These are phyloP conservation scores for Elaeis guineensis DNA, from an alignment of 176 grass and related monocot genomes.

Conservation along the genomic window DNA sequence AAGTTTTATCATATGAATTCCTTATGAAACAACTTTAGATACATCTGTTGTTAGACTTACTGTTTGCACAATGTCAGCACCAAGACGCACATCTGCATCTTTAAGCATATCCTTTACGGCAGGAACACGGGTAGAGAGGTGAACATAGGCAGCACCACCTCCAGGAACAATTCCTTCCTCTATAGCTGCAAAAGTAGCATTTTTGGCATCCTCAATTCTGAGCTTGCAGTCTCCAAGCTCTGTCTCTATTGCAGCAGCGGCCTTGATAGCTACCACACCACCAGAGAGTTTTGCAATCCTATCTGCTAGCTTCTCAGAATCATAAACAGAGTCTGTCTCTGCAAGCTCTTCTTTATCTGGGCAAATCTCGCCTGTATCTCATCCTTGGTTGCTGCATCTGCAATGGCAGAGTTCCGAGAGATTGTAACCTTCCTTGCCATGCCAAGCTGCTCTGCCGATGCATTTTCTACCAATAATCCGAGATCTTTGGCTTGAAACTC, in stretches of 20 bases:
- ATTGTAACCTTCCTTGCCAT: slow-evolving; percentile 15
- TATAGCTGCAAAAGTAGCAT: slow-evolving; percentile 9
- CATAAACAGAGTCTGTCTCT: slow-evolving; percentile 17
- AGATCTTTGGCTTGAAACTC: slow-evolving; percentile 14
- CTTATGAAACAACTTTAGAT: no score
- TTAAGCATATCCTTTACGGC: slow-evolving; percentile 5
- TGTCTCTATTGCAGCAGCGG: slow-evolving; percentile 2
- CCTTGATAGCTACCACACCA: slow-evolving; percentile 6
- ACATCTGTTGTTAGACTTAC: neutral
- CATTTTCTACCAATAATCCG: slow-evolving; percentile 11
- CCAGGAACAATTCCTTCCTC: slow-evolving; percentile 14
- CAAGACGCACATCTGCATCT: slow-evolving; percentile 9
- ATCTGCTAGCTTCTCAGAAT: slow-evolving; percentile 13
- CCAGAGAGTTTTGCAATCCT: slow-evolving; percentile 11
- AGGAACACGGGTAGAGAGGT: neutral
- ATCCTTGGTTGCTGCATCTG: slow-evolving; percentile 16
- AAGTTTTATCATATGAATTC: no score
- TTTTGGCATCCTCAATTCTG: slow-evolving; percentile 13
- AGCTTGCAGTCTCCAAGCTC: slow-evolving; percentile 13
- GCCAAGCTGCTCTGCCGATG: neutral
- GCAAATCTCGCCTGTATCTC: slow-evolving; percentile 9
- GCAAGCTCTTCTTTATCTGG: slow-evolving; percentile 19
- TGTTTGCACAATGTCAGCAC: slow-evolving; percentile 10
- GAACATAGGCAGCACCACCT: slow-evolving; percentile 6
- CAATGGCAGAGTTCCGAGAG: slow-evolving; percentile 4